phyloP scores from a whole-genome alignment of 2,329 filamentous ascomycete species.

The Hypoxylon rubiginosum region DNA sequence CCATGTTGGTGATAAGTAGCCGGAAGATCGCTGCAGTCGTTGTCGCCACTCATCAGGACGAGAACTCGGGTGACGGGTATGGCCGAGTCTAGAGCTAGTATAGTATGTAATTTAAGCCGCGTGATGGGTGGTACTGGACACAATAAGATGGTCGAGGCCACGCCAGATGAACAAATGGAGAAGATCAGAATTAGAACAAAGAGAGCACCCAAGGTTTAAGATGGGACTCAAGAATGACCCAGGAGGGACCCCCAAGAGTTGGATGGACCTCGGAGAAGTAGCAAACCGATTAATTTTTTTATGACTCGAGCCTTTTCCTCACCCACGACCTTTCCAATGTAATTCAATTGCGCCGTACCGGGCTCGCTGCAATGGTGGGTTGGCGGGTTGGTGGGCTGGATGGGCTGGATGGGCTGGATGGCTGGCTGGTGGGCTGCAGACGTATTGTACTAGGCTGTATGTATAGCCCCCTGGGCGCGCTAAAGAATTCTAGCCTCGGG shows the following conservation, averaged over 20 bases:
- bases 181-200: slow-evolving; percentile 11
- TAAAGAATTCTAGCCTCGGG: slow-evolving; percentile 32
- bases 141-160: slow-evolving; percentile 25
- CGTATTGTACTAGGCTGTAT: slow-evolving; percentile 2
- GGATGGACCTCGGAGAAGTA: slow-evolving; percentile 25
- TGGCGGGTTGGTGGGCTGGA: not conserved
- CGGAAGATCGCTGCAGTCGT: slow-evolving; percentile 16
- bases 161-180: slow-evolving; percentile 14
- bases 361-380: not conserved
- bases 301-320: not conserved
- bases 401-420: not conserved
- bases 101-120: slow-evolving; percentile 12
- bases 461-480: slow-evolving; percentile 22
- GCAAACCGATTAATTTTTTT: slow-evolving; percentile 16
- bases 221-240: not conserved
- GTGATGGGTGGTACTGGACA: slow-evolving; percentile 26
- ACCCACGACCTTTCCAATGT: not conserved
- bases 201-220: slow-evolving; percentile 7
- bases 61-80: slow-evolving; percentile 9
- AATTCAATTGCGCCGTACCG: not conserved
- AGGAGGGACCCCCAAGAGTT: not conserved
- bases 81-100: slow-evolving; percentile 15
- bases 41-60: slow-evolving; percentile 32
- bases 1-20: slow-evolving; percentile 31
- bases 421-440: no score